A percentile compares a stretch with the other conserved stretches of the same genome.
These are phyloP conservation scores for Arthrobotrys musiformis DNA, from an alignment of 2,329 filamentous ascomycete species.

Conservation along the genomic window DNA sequence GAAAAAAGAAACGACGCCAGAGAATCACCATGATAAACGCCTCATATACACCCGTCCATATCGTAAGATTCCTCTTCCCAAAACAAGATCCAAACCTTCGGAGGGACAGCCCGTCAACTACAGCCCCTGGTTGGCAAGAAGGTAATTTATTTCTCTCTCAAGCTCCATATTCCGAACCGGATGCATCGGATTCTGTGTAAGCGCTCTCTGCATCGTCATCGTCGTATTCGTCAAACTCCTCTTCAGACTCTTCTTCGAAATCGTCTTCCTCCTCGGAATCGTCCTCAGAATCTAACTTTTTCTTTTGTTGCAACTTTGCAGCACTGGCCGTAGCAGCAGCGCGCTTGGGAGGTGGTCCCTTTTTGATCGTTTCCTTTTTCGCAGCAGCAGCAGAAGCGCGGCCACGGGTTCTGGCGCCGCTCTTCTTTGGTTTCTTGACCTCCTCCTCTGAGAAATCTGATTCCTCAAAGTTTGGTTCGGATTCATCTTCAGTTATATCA, in stretches of 20 bases:
- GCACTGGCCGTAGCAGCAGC: conserved; percentile 32
- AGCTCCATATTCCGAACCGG: conserved; percentile 45
- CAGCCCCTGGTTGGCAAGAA: not conserved
- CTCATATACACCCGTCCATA: conserved; percentile 1
- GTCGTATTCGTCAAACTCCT: conserved; percentile 47
- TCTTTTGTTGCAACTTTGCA: conserved; percentile 32
- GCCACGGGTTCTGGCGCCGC: conserved; percentile 25
- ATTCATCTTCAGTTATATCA: conserved; percentile 16
- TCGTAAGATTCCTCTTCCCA: not conserved
- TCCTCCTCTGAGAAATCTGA: conserved; percentile 44
- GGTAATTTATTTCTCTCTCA: not conserved
- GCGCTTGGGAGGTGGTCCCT: conserved; percentile 40
- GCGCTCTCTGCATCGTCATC: conserved; percentile 46
- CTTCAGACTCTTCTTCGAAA: conserved; percentile 12
- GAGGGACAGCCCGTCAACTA: not conserved
- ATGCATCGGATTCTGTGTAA: conserved; percentile 50
- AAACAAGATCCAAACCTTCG: not conserved
- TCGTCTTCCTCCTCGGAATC: conserved; percentile 20
- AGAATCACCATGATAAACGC: conserved; percentile 21
- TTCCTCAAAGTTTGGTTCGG: conserved; percentile 29
- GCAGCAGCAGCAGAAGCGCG: conserved; percentile 25
- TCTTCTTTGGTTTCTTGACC: conserved; percentile 26
- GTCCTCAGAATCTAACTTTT: conserved; percentile 25
- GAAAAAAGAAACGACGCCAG: conserved; percentile 18
- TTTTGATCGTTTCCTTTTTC: conserved; percentile 36